Conservation (phyloP, 805 yeast genomes). For the Lipomyces japonicus region DNA sequence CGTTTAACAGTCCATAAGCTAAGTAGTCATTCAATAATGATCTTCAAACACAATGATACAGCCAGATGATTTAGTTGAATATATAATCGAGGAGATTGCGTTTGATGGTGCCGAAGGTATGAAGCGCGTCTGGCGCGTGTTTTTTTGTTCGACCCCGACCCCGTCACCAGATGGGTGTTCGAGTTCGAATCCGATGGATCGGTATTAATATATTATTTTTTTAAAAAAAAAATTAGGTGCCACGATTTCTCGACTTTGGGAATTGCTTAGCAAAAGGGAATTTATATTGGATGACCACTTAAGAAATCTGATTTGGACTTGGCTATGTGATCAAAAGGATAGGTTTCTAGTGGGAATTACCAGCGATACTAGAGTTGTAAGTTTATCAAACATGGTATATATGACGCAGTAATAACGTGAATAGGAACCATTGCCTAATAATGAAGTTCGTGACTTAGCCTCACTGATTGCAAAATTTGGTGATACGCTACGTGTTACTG, state of each 20-base stretch:
- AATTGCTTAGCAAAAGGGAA: slow-evolving; percentile 23
- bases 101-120: slow-evolving; percentile 12
- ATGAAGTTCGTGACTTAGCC: slow-evolving; percentile 11
- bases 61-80: slow-evolving; percentile 34
- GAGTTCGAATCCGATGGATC: slow-evolving; percentile 1
- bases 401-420: background rate
- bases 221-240: slow-evolving; percentile 27
- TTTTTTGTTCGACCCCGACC: background rate
- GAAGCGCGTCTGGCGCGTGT: background rate
- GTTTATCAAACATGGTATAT: background rate
- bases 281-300: slow-evolving; percentile 29
- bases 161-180: background rate
- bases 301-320: slow-evolving; percentile 32
- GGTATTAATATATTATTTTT: background rate
- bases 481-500: slow-evolving; percentile 29
- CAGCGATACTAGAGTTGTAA: slow-evolving; percentile 8
- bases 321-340: slow-evolving; percentile 29
- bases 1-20: no score
- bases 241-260: slow-evolving; percentile 33
- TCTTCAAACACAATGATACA: no score
- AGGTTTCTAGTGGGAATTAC: slow-evolving; percentile 27
- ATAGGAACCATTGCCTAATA: slow-evolving; percentile 4
- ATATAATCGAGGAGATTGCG: slow-evolving; percentile 34
- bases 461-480: slow-evolving; percentile 21
- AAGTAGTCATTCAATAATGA: no score